Conservation (phyloP, 345 rosid species). For the Odontarrhena argentea region DNA sequence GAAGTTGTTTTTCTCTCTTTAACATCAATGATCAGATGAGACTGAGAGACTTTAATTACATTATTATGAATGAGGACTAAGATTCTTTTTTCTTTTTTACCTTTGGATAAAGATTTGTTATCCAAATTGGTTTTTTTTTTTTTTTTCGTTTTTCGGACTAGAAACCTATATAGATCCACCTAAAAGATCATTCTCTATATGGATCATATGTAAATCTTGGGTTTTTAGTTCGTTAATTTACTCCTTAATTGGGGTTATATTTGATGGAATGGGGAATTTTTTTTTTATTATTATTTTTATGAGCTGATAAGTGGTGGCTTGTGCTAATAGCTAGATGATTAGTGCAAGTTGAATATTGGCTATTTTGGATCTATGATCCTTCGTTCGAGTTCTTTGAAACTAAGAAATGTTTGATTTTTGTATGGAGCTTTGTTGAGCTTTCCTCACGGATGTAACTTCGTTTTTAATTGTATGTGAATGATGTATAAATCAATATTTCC, state of each 20-base stretch:
- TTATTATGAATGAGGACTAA: constrained; percentile 16
- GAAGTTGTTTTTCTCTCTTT: constrained; percentile 58
- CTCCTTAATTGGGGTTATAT: constrained; percentile 22
- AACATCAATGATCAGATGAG: constrained; percentile 37
- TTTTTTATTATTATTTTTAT: background rate
- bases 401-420: constrained; percentile 37
- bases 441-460: constrained; percentile 28
- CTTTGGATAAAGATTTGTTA: constrained; percentile 38
- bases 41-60: constrained; percentile 15
- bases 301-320: constrained; percentile 37
- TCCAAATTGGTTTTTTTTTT: constrained; percentile 37
- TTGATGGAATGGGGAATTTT: constrained; percentile 5
- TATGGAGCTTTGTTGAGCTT: constrained; percentile 15
- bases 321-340: constrained; percentile 9
- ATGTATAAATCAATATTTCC: constrained; percentile 13
- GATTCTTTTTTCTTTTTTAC: constrained; percentile 34
- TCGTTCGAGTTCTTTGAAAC: constrained; percentile 40
- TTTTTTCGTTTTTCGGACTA: constrained; percentile 26
- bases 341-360: constrained; percentile 35
- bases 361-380: constrained; percentile 29
- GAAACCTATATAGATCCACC: constrained; percentile 33
- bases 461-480: constrained; percentile 24
- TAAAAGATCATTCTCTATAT: constrained; percentile 20
- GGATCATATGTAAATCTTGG: constrained; percentile 41
- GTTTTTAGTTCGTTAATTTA: constrained; percentile 33